Base-by-base conservation (phyloP, 495 filamentous ascomycete species). In the Penicillium pulvis region DNA sequence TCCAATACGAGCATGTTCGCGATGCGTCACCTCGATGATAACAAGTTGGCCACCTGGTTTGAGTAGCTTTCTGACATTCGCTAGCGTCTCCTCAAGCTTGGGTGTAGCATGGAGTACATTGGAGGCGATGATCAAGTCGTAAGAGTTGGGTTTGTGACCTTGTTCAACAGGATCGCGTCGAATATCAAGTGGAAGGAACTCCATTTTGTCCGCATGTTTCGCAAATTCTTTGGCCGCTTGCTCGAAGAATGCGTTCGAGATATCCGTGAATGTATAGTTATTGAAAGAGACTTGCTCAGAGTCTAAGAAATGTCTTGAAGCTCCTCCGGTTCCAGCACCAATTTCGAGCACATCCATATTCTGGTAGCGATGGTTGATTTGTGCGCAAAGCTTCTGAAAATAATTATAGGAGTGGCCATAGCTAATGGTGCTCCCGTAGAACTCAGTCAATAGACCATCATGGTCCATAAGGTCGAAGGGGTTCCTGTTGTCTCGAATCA, bases 1-100 rank as follows among this genome's bases (percentile, higher is more conserved):
- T 12, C 20, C 41, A n/a, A 24, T 52, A 1, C 67, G 14, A 76
- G 68, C 10, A 72, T 63, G 26, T 4, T 60, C 65, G n/a, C 63
- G 62, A 28, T 71, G 60, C 0, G 74, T 79, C 4, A 80, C 45
- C 57, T 85, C 82, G 0, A 73, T 45, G 1, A 83, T 19, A 0
- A 52, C 45, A 24, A 51, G 52, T 35, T 35, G 51, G 12, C 46
- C 35, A 79, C 20, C 14, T 80, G 62, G 54, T 14, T 49, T 56
- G 5, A 49, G n/a, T 19, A 20, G 16, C 12, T 28, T 30, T 26
- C 46, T n/a, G 24, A 33, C 24, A 31, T 49, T 30, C 28, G 11
- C 20, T 16, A 49, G 14, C 3, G 46, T 49, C n/a, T 7, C 16
- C 11, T 17, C 46, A 11, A 49, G 46, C 9, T 30, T 19, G 2